Percentiles rank a stretch among this genome's conserved stretches.
Conservation (phyloP, 148 eudicot species). For the Camellia granthamiana region DNA sequence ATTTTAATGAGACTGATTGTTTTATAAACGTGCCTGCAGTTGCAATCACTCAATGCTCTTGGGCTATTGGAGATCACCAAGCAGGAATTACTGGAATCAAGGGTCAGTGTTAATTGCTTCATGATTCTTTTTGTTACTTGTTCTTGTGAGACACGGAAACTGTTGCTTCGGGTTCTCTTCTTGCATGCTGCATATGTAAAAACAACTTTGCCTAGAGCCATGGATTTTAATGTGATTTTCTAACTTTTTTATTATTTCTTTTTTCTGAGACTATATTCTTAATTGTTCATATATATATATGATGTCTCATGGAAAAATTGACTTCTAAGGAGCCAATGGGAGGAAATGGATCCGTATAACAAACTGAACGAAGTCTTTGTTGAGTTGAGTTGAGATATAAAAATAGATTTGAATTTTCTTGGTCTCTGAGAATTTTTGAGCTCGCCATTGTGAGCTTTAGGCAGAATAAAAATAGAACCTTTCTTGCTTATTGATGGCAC, state of each 20-base stretch:
- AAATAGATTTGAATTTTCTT: no score
- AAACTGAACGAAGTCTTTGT: no score
- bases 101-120: slow-evolving; percentile 42
- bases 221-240: background rate
- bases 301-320: no score
- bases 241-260: no score
- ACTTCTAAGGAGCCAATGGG: no score
- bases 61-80: slow-evolving; percentile 54
- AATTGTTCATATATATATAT: no score
- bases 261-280: no score
- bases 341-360: no score
- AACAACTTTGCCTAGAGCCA: background rate
- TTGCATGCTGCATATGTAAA: background rate
- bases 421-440: background rate
- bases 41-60: slow-evolving; percentile 68
- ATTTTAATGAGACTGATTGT: slow-evolving; percentile 6
- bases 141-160: slow-evolving; percentile 1
- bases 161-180: background rate
- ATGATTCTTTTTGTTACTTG: background rate
- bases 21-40: slow-evolving; percentile 46
- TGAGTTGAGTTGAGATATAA: no score
- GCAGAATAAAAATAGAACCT: background rate
- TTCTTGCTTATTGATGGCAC: background rate
- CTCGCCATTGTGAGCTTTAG: background rate
- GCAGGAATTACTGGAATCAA: slow-evolving; percentile 32